Percentiles rank a stretch among this genome's conserved stretches.
Conservation (phyloP, 169 alveolate genomes). For the Cyclospora cayetanensis region DNA sequence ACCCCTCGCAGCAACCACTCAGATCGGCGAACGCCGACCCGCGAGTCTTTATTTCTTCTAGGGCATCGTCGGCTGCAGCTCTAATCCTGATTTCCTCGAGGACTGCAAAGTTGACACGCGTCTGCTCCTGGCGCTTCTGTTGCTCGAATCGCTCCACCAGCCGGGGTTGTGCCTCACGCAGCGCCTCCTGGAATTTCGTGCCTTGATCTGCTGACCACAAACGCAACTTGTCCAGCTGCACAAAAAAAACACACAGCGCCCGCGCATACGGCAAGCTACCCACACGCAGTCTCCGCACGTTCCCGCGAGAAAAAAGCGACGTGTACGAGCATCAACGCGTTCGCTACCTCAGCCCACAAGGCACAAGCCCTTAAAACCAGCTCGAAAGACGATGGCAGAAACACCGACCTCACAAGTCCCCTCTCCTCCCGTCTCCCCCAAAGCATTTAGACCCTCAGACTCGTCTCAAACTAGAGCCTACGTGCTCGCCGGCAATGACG, state of each 20-base stretch:
- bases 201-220: not conserved
- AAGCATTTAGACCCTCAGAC: too few relatives aligned
- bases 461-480: too few relatives aligned
- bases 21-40: not conserved
- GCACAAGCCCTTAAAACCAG: too few relatives aligned
- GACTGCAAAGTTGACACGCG: not conserved
- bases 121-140: not conserved
- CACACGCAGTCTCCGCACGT: not conserved
- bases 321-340: too few relatives aligned
- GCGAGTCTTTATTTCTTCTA: not conserved
- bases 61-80: not conserved
- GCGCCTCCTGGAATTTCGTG: not conserved
- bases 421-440: too few relatives aligned
- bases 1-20: not conserved
- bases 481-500: slow-evolving; percentile 5
- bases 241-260: not conserved
- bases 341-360: too few relatives aligned
- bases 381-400: too few relatives aligned
- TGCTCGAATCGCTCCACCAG: not conserved
- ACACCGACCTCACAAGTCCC: too few relatives aligned
- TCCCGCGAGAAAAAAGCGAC: too few relatives aligned
- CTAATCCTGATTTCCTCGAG: not conserved
- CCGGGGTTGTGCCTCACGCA: slow-evolving; percentile 8
- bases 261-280: too few relatives aligned
- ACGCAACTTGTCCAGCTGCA: not conserved